These are phyloP conservation scores for Aaosphaeria arxii DNA, from an alignment of 2,329 filamentous ascomycete species.

Conservation along the genomic window DNA sequence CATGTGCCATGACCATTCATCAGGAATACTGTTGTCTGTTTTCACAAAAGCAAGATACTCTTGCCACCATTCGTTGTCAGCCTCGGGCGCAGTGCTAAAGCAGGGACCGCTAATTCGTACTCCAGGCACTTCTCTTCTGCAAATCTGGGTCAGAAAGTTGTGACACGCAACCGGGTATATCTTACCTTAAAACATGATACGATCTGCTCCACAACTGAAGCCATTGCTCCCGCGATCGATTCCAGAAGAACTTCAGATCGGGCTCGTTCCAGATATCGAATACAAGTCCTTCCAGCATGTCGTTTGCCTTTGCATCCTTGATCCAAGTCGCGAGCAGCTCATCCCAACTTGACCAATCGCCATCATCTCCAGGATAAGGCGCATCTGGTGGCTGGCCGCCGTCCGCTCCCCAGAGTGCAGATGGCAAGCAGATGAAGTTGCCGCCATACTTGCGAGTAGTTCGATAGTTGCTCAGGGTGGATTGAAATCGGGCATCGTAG, in stretches of 20 bases:
- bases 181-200: constrained; percentile 21
- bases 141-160: neutral
- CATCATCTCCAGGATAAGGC: constrained; percentile 50
- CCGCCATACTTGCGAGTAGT: constrained; percentile 43
- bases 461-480: constrained; percentile 45
- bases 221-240: constrained; percentile 36
- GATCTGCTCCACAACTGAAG: neutral
- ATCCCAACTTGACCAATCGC: constrained; percentile 48
- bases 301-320: constrained; percentile 37
- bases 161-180: neutral
- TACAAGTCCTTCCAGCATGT: constrained; percentile 37
- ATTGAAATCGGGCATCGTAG: constrained; percentile 39
- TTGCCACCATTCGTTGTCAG: neutral
- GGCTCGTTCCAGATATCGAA: constrained; percentile 57
- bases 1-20: neutral
- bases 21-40: neutral
- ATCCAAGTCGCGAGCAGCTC: constrained; percentile 41
- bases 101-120: neutral
- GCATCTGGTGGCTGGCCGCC: constrained; percentile 32
- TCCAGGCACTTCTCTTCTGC: neutral
- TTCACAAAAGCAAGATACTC: neutral
- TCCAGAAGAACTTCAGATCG: constrained; percentile 41
- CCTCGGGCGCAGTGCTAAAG: neutral
- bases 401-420: constrained; percentile 51
- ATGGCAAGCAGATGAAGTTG: constrained; percentile 45